Conservation (phyloP, 352 stramenopile species). For the Elongisporangium anandrum region DNA sequence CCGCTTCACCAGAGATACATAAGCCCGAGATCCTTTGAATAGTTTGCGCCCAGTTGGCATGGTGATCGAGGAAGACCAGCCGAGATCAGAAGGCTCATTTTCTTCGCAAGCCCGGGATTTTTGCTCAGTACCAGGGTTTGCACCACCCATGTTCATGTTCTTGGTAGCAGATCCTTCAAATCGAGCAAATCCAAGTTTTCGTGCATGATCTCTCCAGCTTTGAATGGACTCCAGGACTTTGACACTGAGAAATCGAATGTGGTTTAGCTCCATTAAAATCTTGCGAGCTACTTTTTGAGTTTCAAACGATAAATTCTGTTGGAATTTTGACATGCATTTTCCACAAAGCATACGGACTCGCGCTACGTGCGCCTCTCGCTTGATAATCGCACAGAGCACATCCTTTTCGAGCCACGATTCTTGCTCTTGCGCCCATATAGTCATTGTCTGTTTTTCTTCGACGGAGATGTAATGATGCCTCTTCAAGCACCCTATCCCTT, state of each 20-base stretch:
- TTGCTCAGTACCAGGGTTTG: neutral
- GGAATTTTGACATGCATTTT: slow-evolving; percentile 64
- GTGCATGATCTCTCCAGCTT: slow-evolving; percentile 46
- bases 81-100: slow-evolving; percentile 25
- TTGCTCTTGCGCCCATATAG: slow-evolving; percentile 48
- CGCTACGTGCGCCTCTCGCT: slow-evolving; percentile 53
- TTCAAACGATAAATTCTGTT: slow-evolving; percentile 52
- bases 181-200: slow-evolving; percentile 42
- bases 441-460: slow-evolving; percentile 57
- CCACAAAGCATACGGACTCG: slow-evolving; percentile 22
- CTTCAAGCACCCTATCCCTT: slow-evolving; percentile 48
- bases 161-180: slow-evolving; percentile 16
- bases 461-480: slow-evolving; percentile 74
- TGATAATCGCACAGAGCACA: slow-evolving; percentile 48
- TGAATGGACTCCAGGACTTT: slow-evolving; percentile 69
- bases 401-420: slow-evolving; percentile 67
- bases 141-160: slow-evolving; percentile 1
- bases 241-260: slow-evolving; percentile 56
- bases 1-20: slow-evolving; percentile 65
- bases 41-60: slow-evolving; percentile 56
- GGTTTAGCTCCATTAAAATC: slow-evolving; percentile 46
- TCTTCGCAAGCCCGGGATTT: slow-evolving; percentile 1
- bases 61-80: slow-evolving; percentile 70
- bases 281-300: slow-evolving; percentile 26
- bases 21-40: slow-evolving; percentile 67